phyloP scores from a whole-genome alignment of 1,139 yeast species.

The Geotrichum europaeum region DNA sequence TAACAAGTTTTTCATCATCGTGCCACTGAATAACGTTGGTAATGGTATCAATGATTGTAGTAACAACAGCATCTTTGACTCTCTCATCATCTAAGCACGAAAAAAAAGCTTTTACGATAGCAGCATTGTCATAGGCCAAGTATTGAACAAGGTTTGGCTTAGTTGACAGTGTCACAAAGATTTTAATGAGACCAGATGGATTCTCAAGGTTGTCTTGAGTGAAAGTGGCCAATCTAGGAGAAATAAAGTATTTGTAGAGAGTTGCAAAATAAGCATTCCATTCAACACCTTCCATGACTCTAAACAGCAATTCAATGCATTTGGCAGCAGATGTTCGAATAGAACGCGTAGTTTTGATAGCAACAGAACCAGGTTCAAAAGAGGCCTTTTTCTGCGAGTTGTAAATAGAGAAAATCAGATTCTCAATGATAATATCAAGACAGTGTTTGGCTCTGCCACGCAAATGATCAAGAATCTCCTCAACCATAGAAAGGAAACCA shows the following conservation, averaged over 20 bases:
- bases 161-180: constrained; percentile 62
- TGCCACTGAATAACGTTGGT: constrained; percentile 41
- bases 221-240: constrained; percentile 61
- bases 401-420: constrained; percentile 54
- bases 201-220: constrained; percentile 75
- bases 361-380: constrained; percentile 9
- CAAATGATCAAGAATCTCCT: constrained; percentile 55
- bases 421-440: constrained; percentile 49
- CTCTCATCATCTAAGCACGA: constrained; percentile 47
- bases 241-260: constrained; percentile 51
- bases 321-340: constrained; percentile 32
- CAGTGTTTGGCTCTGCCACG: constrained; percentile 53
- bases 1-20: constrained; percentile 35
- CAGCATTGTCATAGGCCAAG: constrained; percentile 42
- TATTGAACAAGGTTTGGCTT: constrained; percentile 46
- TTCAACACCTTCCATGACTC: constrained; percentile 12
- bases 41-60: constrained; percentile 53
- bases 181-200: constrained; percentile 66
- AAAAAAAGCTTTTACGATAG: constrained; percentile 53
- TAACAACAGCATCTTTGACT: constrained; percentile 64
- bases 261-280: constrained; percentile 54
- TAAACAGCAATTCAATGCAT: constrained; percentile 29
- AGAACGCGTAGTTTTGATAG: constrained; percentile 8
- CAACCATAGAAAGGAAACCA: constrained; percentile 68
- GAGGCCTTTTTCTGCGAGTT: constrained; percentile 42